Evolutionary conservation across 2,329 filamentous ascomycete species (phyloP), one percentile per base, ranked within the genome.

Genomic region (Blastomyces percursus): DNA sequence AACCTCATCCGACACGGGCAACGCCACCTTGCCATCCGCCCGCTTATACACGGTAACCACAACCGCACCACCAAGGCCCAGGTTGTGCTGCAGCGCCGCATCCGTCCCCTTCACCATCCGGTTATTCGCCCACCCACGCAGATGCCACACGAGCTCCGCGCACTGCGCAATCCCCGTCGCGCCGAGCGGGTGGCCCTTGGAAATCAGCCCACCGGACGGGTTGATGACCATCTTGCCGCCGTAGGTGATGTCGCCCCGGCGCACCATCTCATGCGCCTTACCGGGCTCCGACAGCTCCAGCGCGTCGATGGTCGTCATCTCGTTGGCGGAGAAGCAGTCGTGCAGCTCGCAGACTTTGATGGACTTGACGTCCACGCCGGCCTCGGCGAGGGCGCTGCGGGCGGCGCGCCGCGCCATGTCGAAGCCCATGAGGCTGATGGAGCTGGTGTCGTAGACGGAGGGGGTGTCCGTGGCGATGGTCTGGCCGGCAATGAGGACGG

Each of bases 51-150:
- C 89, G 0, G 90, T 93, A 27, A 94, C 89, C 0, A 97, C 92
- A 1, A 86, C 91, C 2, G 92, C 93, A 61, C 94, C 94, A 16
- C 93, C 93, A 5, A 97, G 81, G 0, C 93, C 94, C 1, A 97
- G 81, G 72, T 97, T 97, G 74, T 97, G 94, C 79, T 96, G 92
- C 67, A 97, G 79, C 63, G 88, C 89, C 63, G 85, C 85, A 65
- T 78, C 84, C 0, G 91, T 94, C 63, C 82, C 81, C 24, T 84
- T 78, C 1, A 89, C 82, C 19, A 85, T 78, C 50, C 93, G 83
- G 80, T 96, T 96, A 77, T 94, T 96, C 24, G 93, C 93, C 93
- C 93, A 96, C 14, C 93, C 93, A 67, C 93, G 85, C 69, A 97
- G 81, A 72, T 97, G 93, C 93, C 93, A 97, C 35, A 95, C 89